Conservation (phyloP, 2,329 filamentous ascomycete genomes). For the Nemania diffusa region DNA sequence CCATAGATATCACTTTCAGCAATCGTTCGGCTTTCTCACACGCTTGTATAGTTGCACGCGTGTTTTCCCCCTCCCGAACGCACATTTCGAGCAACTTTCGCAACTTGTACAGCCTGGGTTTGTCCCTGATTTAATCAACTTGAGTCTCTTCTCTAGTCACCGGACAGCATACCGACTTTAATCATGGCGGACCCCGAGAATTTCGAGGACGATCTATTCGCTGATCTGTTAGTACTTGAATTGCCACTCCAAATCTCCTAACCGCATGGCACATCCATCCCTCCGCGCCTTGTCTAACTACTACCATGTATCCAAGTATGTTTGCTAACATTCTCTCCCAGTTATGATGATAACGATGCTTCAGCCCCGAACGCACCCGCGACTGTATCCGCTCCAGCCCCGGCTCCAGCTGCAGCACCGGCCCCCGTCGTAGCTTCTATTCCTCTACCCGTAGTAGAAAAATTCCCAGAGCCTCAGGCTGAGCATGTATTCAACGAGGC, state of each 20-base stretch:
- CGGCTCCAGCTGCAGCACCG: slow-evolving; percentile 43
- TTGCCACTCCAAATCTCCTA: background rate
- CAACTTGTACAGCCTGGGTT: background rate
- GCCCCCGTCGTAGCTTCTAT: slow-evolving; percentile 43
- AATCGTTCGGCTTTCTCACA: background rate
- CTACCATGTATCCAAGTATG: background rate
- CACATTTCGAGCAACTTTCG: background rate
- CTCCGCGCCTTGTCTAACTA: background rate
- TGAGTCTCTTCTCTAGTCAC: slow-evolving; percentile 12
- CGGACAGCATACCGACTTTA: slow-evolving; percentile 32
- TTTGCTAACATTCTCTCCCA: slow-evolving; percentile 47
- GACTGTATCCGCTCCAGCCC: slow-evolving; percentile 29
- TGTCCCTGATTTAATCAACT: background rate
- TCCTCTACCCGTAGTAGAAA: slow-evolving; percentile 43
- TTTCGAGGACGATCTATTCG: slow-evolving; percentile 93
- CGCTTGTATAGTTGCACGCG: background rate
- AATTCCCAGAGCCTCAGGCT: slow-evolving; percentile 48
- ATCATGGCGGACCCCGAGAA: slow-evolving; percentile 83
- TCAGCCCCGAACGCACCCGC: slow-evolving; percentile 53
- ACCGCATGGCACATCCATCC: background rate
- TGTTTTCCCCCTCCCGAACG: background rate
- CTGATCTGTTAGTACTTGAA: slow-evolving; percentile 79
- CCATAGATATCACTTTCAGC: background rate
- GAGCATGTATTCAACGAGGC: slow-evolving; percentile 48
- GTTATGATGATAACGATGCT: slow-evolving; percentile 75